These are phyloP conservation scores for Penicillium desertorum DNA, from an alignment of 495 filamentous ascomycete species.

Conservation along the genomic window DNA sequence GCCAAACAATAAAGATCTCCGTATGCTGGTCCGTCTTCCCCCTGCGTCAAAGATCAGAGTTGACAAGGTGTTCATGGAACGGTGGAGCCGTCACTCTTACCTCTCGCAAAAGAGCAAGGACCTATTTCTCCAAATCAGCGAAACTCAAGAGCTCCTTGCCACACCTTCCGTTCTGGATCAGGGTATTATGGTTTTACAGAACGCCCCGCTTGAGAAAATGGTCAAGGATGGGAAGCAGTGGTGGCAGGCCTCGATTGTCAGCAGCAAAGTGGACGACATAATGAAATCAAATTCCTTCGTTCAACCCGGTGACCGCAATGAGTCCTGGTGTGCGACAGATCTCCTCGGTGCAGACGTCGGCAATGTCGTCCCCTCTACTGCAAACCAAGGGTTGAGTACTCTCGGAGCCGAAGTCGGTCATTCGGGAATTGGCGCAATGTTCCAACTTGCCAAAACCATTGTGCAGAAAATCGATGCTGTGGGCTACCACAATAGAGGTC, in stretches of 20 bases:
- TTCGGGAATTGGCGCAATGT: constrained; percentile 35
- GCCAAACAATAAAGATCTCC: constrained; percentile 13
- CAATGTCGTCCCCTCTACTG: background rate
- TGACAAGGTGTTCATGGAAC: constrained; percentile 35
- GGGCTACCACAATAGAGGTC: constrained; percentile 33
- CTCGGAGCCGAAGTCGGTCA: constrained; percentile 21
- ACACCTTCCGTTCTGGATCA: constrained; percentile 14
- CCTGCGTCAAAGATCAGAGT: constrained; percentile 23
- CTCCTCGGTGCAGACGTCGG: background rate
- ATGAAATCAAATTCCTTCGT: constrained; percentile 32
- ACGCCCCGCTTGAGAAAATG: constrained; percentile 29
- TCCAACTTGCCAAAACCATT: constrained; percentile 29
- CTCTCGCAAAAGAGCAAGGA: constrained; percentile 20
- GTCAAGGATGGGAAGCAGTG: constrained; percentile 37
- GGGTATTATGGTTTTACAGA: constrained; percentile 25
- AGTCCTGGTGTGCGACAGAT: constrained; percentile 8
- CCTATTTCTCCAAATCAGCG: constrained; percentile 40
- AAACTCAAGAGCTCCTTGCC: constrained; percentile 41
- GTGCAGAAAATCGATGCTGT: constrained; percentile 41
- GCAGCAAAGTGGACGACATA: constrained; percentile 26
- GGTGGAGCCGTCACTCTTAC: constrained; percentile 32
- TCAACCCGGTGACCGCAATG: constrained; percentile 34
- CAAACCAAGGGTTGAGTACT: constrained; percentile 11
- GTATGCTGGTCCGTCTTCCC: constrained; percentile 21
- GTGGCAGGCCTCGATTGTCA: constrained; percentile 45